phyloP scores from a whole-genome alignment of 2,329 filamentous ascomycete species.

The Westerdykella aurantiaca region DNA sequence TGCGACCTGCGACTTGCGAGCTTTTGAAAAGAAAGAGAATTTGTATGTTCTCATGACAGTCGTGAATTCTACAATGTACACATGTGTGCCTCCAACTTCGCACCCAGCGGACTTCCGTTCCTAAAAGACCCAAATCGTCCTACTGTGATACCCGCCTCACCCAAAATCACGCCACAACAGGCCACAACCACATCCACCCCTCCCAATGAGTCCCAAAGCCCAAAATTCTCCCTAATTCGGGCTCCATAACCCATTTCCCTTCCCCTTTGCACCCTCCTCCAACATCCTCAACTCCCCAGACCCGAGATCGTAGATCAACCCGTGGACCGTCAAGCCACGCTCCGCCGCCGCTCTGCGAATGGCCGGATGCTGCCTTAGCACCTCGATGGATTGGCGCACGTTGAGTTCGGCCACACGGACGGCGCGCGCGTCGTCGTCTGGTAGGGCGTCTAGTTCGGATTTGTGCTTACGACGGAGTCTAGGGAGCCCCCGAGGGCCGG shows the following conservation, averaged over 20 bases:
- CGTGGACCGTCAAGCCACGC: constrained; percentile 68
- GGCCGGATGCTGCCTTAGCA: constrained; percentile 61
- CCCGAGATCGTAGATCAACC: constrained; percentile 66
- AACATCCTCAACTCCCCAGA: constrained; percentile 52
- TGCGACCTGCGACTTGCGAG: too few relatives aligned
- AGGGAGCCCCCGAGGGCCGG: neutral
- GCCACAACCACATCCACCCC: too few relatives aligned
- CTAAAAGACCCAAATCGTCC: too few relatives aligned
- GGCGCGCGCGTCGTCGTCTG: constrained; percentile 44
- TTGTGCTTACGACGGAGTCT: constrained; percentile 50
- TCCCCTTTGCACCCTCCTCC: constrained; percentile 26
- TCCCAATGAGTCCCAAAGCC: too few relatives aligned
- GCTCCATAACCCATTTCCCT: constrained; percentile 12
- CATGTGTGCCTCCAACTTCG: too few relatives aligned
- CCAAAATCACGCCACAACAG: too few relatives aligned
- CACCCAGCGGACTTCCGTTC: too few relatives aligned
- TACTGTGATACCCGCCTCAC: too few relatives aligned
- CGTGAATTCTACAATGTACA: too few relatives aligned
- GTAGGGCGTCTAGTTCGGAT: constrained; percentile 44
- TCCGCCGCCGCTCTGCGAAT: constrained; percentile 66
- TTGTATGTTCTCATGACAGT: too few relatives aligned
- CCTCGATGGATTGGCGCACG: constrained; percentile 62
- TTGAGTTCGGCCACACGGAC: constrained; percentile 70
- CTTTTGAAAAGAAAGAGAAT: too few relatives aligned
- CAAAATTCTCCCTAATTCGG: neutral